Evolutionary conservation across 208 protist genomes (phyloP).

Genomic region (Trypanosomatidae sp.): DNA sequence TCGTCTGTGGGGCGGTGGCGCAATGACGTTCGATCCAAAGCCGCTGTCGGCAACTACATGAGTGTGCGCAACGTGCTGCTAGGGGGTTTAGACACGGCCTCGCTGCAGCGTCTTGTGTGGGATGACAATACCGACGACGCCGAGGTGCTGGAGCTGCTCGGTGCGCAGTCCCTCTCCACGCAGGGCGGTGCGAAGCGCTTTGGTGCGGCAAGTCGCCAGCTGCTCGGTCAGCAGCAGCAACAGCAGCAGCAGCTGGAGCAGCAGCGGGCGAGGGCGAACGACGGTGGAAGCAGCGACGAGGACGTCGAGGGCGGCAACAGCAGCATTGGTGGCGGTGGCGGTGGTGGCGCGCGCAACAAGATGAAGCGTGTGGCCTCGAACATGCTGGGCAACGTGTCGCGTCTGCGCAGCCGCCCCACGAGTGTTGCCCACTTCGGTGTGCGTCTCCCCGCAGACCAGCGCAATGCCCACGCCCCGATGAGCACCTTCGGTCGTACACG

Average conservation of each 20-base stretch:
- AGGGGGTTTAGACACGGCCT: conserved; percentile 40
- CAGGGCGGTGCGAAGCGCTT: conserved; percentile 39
- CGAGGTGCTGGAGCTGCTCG: conserved; percentile 46
- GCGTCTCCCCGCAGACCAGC: conserved; percentile 14
- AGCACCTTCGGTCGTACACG: conserved; percentile 20
- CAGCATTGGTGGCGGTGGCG: too few relatives aligned
- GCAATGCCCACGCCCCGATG: conserved; percentile 14
- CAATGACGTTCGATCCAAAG: conserved; percentile 69
- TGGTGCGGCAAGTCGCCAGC: conserved; percentile 19
- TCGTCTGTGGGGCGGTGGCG: conserved; percentile 74
- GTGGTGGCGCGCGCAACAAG: too few relatives aligned
- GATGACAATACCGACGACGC: conserved; percentile 47
- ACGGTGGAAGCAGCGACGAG: too few relatives aligned
- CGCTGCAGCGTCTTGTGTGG: conserved; percentile 46
- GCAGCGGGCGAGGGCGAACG: too few relatives aligned
- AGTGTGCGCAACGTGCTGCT: conserved; percentile 65
- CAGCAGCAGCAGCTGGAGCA: neutral
- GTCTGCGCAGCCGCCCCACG: conserved; percentile 24
- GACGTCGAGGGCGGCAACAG: too few relatives aligned
- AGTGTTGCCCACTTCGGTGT: conserved; percentile 28
- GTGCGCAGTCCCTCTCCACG: conserved; percentile 32
- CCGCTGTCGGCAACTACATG: conserved; percentile 77
- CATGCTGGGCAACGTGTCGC: conserved; percentile 14
- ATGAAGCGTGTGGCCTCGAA: too few relatives aligned
- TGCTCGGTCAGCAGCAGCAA: conserved; percentile 15